A percentile compares a stretch with the other conserved stretches of the same genome.
These are phyloP conservation scores for Melaleuca quinquenervia DNA, from an alignment of 345 rosid genomes.

Conservation along the genomic window DNA sequence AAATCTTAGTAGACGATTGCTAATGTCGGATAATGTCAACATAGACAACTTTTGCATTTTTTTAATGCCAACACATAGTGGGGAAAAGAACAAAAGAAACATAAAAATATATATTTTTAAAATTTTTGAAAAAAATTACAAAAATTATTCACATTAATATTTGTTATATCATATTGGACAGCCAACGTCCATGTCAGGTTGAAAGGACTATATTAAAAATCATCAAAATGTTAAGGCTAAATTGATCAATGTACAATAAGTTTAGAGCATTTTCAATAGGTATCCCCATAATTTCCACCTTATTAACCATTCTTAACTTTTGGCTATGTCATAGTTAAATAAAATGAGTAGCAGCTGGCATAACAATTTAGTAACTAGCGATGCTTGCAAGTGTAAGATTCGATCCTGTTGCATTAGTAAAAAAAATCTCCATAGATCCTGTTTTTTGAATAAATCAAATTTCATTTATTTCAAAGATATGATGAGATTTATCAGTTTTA, in stretches of 20 bases:
- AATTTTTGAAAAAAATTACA: no score
- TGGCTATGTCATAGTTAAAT: fast-evolving
- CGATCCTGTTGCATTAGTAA: background rate
- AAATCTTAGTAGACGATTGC: background rate
- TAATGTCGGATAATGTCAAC: background rate
- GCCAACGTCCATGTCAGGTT: background rate
- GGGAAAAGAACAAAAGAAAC: background rate
- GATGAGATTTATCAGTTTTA: background rate
- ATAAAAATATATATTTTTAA: no score
- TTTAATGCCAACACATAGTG: background rate
- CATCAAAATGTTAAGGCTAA: background rate
- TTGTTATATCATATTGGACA: fast-evolving
- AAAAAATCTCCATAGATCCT: background rate
- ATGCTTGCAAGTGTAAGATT: background rate
- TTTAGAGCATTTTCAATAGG: background rate
- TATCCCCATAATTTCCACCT: background rate
- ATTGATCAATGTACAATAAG: background rate
- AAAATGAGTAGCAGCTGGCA: background rate
- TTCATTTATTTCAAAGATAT: background rate
- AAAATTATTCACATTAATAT: no score
- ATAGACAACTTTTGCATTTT: background rate
- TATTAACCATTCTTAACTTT: background rate
- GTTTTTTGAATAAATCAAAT: background rate
- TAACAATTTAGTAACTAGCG: background rate
- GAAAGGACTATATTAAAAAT: background rate